These are phyloP conservation scores for Rosa hybrid DNA, from an alignment of 331 rosid genomes.

Conservation along the genomic window DNA sequence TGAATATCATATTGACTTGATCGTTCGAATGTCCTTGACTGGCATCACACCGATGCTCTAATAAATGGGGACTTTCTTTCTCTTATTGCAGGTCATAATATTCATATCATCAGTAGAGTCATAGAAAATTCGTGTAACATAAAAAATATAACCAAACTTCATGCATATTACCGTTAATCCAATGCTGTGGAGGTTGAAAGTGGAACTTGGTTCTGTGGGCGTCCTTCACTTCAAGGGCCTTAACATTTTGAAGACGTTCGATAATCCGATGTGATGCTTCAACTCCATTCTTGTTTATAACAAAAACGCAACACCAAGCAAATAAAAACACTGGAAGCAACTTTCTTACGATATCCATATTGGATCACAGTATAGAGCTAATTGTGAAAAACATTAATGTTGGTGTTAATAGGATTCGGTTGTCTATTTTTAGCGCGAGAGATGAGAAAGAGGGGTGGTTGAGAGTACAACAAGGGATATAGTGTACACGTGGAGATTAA, in stretches of 20 bases:
- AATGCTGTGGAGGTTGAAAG: constrained; percentile 61
- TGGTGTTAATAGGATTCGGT: background rate
- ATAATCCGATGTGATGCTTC: constrained; percentile 50
- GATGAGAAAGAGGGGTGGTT: background rate
- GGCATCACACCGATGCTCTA: too few species aligned
- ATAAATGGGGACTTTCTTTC: too few species aligned
- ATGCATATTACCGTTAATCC: constrained; percentile 54
- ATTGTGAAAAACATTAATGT: background rate
- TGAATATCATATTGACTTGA: too few species aligned
- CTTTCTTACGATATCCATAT: constrained; percentile 23
- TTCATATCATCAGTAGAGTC: too few species aligned
- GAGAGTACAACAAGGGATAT: background rate
- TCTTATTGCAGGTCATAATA: too few species aligned
- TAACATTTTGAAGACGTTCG: constrained; percentile 45
- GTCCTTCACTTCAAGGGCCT: constrained; percentile 7
- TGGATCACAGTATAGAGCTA: background rate
- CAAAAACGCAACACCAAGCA: constrained; percentile 17
- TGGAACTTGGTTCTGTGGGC: constrained; percentile 63
- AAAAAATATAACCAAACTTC: too few species aligned
- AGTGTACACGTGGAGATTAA: background rate
- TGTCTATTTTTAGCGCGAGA: background rate
- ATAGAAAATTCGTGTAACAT: too few species aligned
- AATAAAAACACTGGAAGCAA: background rate
- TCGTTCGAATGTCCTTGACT: too few species aligned
- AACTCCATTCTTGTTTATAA: constrained; percentile 38